Conservation (phyloP, 495 filamentous ascomycete genomes). For the Choiromyces venosus region DNA sequence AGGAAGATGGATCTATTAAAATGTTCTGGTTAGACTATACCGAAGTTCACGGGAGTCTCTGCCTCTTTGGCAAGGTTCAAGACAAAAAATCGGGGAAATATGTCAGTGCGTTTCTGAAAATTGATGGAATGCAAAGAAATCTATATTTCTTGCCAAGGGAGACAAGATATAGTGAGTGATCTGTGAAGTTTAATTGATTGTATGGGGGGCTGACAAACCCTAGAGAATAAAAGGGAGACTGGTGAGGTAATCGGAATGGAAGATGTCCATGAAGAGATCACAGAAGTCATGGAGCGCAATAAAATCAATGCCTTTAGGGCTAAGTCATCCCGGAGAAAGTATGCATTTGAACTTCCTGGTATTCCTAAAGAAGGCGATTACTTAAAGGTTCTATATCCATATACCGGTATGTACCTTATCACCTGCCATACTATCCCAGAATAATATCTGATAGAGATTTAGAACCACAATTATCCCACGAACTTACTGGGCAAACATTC, state of each 20-base stretch:
- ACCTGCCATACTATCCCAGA: neutral
- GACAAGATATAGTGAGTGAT: slow-evolving; percentile 49
- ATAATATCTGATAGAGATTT: slow-evolving; percentile 8
- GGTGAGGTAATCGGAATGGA: slow-evolving; percentile 79
- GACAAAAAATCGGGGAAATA: slow-evolving; percentile 74
- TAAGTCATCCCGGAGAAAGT: slow-evolving; percentile 82
- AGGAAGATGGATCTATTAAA: slow-evolving; percentile 82
- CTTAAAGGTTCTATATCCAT: slow-evolving; percentile 88
- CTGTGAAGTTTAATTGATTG: neutral
- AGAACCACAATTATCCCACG: slow-evolving; percentile 54
- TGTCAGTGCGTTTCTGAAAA: slow-evolving; percentile 90
- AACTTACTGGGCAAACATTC: slow-evolving; percentile 77
- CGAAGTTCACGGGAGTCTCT: slow-evolving; percentile 84
- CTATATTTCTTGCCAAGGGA: slow-evolving; percentile 87
- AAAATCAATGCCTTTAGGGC: slow-evolving; percentile 85
- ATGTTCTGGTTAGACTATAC: slow-evolving; percentile 98
- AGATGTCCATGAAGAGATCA: slow-evolving; percentile 85
- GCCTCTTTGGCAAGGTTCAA: slow-evolving; percentile 92
- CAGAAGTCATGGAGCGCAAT: slow-evolving; percentile 73
- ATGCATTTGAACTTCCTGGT: slow-evolving; percentile 85
- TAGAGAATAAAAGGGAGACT: slow-evolving; percentile 59
- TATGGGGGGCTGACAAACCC: slow-evolving; percentile 24
- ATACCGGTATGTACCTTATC: slow-evolving; percentile 49
- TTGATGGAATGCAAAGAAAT: slow-evolving; percentile 90
- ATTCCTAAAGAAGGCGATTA: slow-evolving; percentile 87